phyloP scores from a whole-genome alignment of 2,329 filamentous ascomycete genomes.

The Aschersonia sp. region DNA sequence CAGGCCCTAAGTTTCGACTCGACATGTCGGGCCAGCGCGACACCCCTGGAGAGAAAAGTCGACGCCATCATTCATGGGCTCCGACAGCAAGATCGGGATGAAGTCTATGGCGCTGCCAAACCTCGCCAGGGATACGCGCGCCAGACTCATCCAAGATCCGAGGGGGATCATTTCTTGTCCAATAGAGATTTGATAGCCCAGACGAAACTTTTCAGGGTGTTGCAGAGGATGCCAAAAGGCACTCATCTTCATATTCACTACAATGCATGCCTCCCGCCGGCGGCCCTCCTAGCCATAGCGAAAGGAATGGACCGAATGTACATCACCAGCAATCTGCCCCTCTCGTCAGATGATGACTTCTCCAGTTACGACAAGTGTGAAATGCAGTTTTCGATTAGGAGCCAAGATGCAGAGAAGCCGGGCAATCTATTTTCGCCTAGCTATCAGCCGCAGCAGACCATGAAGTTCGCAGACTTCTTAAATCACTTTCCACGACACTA shows the following conservation, averaged over 20 bases:
- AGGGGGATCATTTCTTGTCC: conserved; percentile 43
- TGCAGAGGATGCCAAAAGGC: conserved; percentile 52
- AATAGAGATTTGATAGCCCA: conserved; percentile 37
- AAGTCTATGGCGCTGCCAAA: conserved; percentile 19
- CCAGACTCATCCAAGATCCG: conserved; percentile 28
- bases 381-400: conserved; percentile 44
- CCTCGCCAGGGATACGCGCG: conserved; percentile 22
- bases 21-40: conserved; percentile 16
- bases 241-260: conserved; percentile 63
- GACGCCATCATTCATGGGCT: conserved; percentile 25
- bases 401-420: conserved; percentile 18
- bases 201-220: conserved; percentile 42
- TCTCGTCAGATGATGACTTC: conserved; percentile 23
- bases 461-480: conserved; percentile 28
- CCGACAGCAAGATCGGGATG: conserved; percentile 18
- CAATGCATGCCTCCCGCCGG: conserved; percentile 55
- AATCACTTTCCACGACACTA: conserved; percentile 16
- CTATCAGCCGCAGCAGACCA: conserved; percentile 30
- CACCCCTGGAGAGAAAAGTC: conserved; percentile 19
- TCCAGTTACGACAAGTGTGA: conserved; percentile 37
- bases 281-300: conserved; percentile 39
- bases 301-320: conserved; percentile 50
- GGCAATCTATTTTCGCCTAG: conserved; percentile 31
- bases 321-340: conserved; percentile 42
- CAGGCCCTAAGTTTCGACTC: conserved; percentile 25